A percentile compares a stretch with the other conserved stretches of the same genome.
Evolutionary conservation across 495 filamentous ascomycete genomes (phyloP).

Genomic region (Xylaria bambusicola): DNA sequence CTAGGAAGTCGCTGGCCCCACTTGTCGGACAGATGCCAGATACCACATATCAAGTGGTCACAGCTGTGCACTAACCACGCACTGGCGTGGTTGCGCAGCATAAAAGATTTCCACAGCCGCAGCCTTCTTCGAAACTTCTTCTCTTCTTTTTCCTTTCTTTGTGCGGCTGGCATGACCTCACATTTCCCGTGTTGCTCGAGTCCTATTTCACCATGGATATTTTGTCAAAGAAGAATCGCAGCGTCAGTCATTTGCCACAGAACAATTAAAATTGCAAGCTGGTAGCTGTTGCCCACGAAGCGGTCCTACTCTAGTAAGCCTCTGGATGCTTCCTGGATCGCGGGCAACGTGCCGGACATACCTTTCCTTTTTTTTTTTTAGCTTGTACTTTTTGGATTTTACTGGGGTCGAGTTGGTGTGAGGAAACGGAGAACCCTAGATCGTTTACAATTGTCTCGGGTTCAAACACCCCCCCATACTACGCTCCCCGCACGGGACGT

Average conservation of each 20-base stretch:
- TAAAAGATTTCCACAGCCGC: conserved; percentile 5
- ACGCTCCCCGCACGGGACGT: no score
- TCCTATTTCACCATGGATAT: conserved; percentile 38
- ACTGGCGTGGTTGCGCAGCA: neutral
- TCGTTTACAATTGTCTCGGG: no score
- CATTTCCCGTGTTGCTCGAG: conserved; percentile 52
- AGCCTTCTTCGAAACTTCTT: neutral
- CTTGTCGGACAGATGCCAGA: no score
- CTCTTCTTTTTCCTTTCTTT: conserved; percentile 29
- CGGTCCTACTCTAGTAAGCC: conserved; percentile 43
- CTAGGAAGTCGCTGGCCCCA: no score
- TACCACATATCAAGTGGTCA: neutral
- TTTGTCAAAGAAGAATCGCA: conserved; percentile 38
- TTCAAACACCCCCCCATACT: no score
- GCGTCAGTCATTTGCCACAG: conserved; percentile 52
- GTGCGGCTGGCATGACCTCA: conserved; percentile 45
- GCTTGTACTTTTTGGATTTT: no score
- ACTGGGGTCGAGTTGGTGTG: no score
- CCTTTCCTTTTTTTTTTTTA: neutral
- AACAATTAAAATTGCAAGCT: conserved; percentile 51
- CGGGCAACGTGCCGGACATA: conserved; percentile 49
- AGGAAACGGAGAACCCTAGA: no score
- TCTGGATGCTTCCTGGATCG: conserved; percentile 44
- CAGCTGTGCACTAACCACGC: neutral
- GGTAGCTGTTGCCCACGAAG: conserved; percentile 36